Evolutionary conservation across 1,139 yeast species (phyloP).

Genomic region (Geotrichum macrosporum): DNA sequence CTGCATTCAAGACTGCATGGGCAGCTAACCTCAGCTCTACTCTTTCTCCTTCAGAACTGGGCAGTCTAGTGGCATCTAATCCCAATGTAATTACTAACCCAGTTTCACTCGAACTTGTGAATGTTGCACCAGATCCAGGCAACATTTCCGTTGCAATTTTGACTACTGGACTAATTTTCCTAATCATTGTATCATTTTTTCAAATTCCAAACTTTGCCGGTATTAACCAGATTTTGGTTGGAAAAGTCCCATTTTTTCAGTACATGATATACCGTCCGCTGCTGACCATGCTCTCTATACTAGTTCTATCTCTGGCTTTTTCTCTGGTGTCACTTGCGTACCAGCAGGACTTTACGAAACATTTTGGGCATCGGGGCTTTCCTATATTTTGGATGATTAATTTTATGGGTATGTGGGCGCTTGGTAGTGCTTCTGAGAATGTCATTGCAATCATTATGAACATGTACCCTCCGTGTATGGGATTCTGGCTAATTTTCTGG

Average conservation of each 20-base stretch:
- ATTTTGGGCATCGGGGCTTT: conserved; percentile 61
- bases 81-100: conserved; percentile 37
- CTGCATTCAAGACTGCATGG: not conserved
- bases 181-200: conserved; percentile 63
- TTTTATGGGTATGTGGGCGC: conserved; percentile 55
- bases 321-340: conserved; percentile 58
- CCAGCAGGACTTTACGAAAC: conserved; percentile 48
- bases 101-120: conserved; percentile 37
- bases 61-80: conserved; percentile 25
- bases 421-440: conserved; percentile 62
- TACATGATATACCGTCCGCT: conserved; percentile 49
- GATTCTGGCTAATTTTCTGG: conserved; percentile 61
- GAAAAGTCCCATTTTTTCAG: conserved; percentile 44
- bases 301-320: conserved; percentile 53
- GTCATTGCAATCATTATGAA: conserved; percentile 47
- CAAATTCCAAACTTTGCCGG: conserved; percentile 56
- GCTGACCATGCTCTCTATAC: conserved; percentile 47
- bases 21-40: not conserved
- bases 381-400: conserved; percentile 61
- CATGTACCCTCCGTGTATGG: conserved; percentile 48
- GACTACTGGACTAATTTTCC: conserved; percentile 71
- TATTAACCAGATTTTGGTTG: conserved; percentile 48
- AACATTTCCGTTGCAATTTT: conserved; percentile 57
- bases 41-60: conserved; percentile 26
- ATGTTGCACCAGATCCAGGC: conserved; percentile 47